These are phyloP conservation scores for Nannochloropsis salina DNA, from an alignment of 108 stramenopile genomes.

Conservation along the genomic window DNA sequence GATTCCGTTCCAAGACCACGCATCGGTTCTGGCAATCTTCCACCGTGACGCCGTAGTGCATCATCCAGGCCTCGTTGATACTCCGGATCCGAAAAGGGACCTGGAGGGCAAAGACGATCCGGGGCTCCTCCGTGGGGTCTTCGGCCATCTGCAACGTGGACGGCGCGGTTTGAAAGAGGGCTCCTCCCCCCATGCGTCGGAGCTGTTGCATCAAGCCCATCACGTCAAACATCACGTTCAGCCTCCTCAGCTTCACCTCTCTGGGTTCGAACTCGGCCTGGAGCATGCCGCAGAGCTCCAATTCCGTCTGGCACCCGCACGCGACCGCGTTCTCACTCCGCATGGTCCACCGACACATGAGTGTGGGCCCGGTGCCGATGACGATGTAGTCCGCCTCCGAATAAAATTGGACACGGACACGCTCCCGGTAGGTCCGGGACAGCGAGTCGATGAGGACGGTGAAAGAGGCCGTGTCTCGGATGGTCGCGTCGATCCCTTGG, in stretches of 20 bases:
- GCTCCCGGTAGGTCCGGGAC: not conserved
- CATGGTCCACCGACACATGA: constrained; percentile 92
- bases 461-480: constrained; percentile 75
- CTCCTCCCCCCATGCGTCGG: constrained; percentile 56
- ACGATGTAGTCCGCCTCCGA: constrained; percentile 77
- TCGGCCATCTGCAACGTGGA: constrained; percentile 26
- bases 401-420: constrained; percentile 61
- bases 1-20: not conserved
- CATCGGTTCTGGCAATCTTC: constrained; percentile 6
- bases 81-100: not conserved
- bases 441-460: constrained; percentile 59
- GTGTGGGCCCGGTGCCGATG: constrained; percentile 60
- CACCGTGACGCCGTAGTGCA: constrained; percentile 10
- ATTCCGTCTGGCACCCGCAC: constrained; percentile 71
- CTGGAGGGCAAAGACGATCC: not conserved
- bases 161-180: constrained; percentile 26
- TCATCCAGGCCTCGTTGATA: constrained; percentile 18
- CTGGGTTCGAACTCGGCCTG: constrained; percentile 79
- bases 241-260: constrained; percentile 67
- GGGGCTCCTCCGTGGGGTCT: constrained; percentile 5
- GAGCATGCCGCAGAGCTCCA: constrained; percentile 83
- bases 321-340: constrained; percentile 72
- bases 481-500: constrained; percentile 79
- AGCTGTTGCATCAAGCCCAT: constrained; percentile 96
- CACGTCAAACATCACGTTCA: constrained; percentile 91